phyloP scores from a whole-genome alignment of 2,329 filamentous ascomycete genomes.

The Elsinoe perseae region DNA sequence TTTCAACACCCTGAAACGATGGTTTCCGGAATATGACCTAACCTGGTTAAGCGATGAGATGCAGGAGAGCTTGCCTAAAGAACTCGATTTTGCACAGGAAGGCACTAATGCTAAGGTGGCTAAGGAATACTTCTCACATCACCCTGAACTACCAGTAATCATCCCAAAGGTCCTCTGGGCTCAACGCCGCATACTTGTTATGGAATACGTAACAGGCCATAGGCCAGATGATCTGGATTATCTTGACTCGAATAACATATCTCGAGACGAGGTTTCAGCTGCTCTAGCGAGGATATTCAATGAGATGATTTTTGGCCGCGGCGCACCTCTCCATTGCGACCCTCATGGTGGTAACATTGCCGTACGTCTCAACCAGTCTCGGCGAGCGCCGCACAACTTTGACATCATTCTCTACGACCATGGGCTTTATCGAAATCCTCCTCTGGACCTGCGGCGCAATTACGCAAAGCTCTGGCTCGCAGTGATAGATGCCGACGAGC shows the following conservation, averaged over 20 bases:
- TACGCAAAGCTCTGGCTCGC: constrained; percentile 98
- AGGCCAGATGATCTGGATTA: constrained; percentile 84
- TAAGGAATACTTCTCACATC: constrained; percentile 68
- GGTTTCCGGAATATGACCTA: constrained; percentile 95
- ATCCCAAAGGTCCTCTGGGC: constrained; percentile 89
- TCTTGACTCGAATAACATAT: constrained; percentile 77
- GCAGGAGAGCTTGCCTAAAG: constrained; percentile 80
- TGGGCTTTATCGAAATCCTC: constrained; percentile 90
- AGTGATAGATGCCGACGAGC: constrained; percentile 81
- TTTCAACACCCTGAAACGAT: constrained; percentile 80
- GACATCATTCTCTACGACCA: constrained; percentile 96
- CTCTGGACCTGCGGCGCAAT: constrained; percentile 64
- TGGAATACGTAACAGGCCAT: constrained; percentile 83
- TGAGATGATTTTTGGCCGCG: constrained; percentile 94
- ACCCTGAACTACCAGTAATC: constrained; percentile 70
- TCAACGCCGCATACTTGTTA: constrained; percentile 80
- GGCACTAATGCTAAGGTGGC: constrained; percentile 75
- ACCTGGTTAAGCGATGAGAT: constrained; percentile 94
- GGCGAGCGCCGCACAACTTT: constrained; percentile 63
- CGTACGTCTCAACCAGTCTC: constrained; percentile 64
- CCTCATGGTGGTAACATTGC: constrained; percentile 95
- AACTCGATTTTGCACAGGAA: constrained; percentile 82
- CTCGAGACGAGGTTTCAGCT: constrained; percentile 90
- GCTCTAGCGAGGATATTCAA: constrained; percentile 90
- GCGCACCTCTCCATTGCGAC: constrained; percentile 89